A percentile compares a stretch with the other conserved stretches of the same genome.
Conservation (phyloP, 768 basidiomycete species). For the Ramaria rubella region DNA sequence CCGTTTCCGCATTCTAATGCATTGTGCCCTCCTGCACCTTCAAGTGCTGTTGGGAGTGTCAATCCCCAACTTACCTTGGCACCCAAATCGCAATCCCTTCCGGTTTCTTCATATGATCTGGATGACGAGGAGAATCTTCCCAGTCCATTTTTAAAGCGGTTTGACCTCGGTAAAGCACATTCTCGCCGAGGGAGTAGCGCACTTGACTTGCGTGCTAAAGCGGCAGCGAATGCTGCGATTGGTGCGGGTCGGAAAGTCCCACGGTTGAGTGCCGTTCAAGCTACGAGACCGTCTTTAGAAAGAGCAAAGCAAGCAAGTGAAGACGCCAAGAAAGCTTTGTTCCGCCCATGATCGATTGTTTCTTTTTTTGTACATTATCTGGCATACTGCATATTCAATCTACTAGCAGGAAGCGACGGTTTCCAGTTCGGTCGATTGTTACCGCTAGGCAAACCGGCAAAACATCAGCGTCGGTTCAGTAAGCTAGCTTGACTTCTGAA, state of each 20-base stretch:
- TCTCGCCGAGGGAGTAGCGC: slow-evolving; percentile 13
- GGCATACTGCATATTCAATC: too few species aligned
- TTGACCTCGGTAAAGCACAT: slow-evolving; percentile 18
- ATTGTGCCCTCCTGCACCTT: slow-evolving; percentile 22
- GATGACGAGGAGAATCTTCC: slow-evolving; percentile 80
- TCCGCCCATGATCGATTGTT: slow-evolving; percentile 24
- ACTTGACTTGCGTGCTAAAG: slow-evolving; percentile 8
- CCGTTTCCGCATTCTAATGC: slow-evolving; percentile 29
- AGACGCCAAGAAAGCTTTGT: slow-evolving; percentile 44
- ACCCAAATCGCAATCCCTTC: slow-evolving; percentile 18
- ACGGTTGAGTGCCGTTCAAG: slow-evolving; percentile 14
- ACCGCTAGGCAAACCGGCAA: too few species aligned
- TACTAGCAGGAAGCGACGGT: too few species aligned
- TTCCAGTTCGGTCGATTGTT: too few species aligned
- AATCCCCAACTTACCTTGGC: slow-evolving; percentile 37
- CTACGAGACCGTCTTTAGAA: slow-evolving; percentile 36
- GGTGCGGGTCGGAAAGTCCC: slow-evolving; percentile 19
- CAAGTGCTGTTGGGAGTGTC: slow-evolving; percentile 20
- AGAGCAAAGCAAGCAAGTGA: slow-evolving; percentile 45
- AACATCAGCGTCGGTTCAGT: too few species aligned
- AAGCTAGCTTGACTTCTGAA: too few species aligned
- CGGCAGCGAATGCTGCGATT: slow-evolving; percentile 16
- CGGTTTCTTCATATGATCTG: slow-evolving; percentile 54
- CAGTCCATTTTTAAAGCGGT: slow-evolving; percentile 71
- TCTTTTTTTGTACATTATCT: too few species aligned